Evolutionary conservation across 768 basidiomycete genomes (phyloP), one percentile per base, ranked within the genome.

Genomic region (Mycena kentingensis): DNA sequence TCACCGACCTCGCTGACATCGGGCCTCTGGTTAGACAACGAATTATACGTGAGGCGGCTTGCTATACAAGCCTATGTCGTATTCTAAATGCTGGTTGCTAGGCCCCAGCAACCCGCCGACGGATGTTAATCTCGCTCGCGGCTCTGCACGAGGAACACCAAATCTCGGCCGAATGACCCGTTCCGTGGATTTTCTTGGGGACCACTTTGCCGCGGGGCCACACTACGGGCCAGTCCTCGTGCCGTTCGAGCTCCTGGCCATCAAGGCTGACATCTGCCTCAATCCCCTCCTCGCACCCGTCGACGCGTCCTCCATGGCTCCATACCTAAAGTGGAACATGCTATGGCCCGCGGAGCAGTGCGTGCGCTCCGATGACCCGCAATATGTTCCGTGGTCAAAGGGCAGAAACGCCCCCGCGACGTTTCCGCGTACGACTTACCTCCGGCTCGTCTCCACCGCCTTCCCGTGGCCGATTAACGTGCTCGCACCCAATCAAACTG

Each of bases 241-340:
- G 11, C 82, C 88, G 0, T 79, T 85, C 57, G 64, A 84, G n/a
- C 65, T 77, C 16, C 74, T 73, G 42, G 68, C 80, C 24, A 77
- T 88, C 8, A 60, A 70, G 0, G 82, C 81, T 1, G 54, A 58
- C 5, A 57, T 84, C 4, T 65, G 68, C 39, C 51, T 90, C 28
- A 90, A 90, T 62, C 87, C 88, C 0, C 73, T 89, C 22, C 71
- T 90, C 15, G 61, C 68, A 0, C 82, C 84, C 18, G 63, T 62
- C 35, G 70, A 67, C 54, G 67, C 77, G 0, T 24, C 41, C 21
- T 42, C 41, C 8, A 65, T 65, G 3, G 75, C 79, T 22, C 76
- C 77, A 5, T 79, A 80, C 63, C 70, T 90, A 36, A 80, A 78
- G 41, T 90, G 88, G 87, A 86, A 87, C 68, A 86, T 90, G 83